Percentiles rank a stretch among this genome's conserved stretches.
Conservation (phyloP, 495 filamentous ascomycete genomes). For the Aspergillus haitiensis region DNA sequence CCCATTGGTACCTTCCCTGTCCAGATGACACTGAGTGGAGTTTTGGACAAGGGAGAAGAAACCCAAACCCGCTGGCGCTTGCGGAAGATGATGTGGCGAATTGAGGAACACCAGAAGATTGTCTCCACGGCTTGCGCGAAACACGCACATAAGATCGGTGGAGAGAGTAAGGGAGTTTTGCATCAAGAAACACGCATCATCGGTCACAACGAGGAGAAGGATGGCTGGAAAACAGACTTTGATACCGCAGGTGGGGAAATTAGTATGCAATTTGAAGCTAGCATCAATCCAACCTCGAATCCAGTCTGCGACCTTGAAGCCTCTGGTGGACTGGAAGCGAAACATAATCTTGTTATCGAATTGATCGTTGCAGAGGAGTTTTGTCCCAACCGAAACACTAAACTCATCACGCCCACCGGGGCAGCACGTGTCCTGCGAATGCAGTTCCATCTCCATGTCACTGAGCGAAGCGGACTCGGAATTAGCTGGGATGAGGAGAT, state of each 20-base stretch:
- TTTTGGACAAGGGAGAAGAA: conserved; percentile 62
- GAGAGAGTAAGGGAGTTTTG: conserved; percentile 70
- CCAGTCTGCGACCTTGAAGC: conserved; percentile 79
- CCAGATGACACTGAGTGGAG: conserved; percentile 74
- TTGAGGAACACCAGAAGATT: conserved; percentile 81
- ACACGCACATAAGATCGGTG: conserved; percentile 71
- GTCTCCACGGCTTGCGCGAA: conserved; percentile 79
- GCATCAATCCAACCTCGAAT: conserved; percentile 58
- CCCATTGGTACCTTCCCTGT: conserved; percentile 83
- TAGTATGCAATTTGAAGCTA: conserved; percentile 78
- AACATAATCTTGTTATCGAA: conserved; percentile 85
- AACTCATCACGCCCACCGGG: conserved; percentile 80
- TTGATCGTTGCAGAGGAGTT: conserved; percentile 94
- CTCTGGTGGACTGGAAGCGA: conserved; percentile 72
- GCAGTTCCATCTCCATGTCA: conserved; percentile 81
- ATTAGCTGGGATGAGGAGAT: conserved; percentile 98
- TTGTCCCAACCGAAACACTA: conserved; percentile 66
- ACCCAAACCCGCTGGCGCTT: conserved; percentile 79
- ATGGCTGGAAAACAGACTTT: conserved; percentile 97
- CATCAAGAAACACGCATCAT: conserved; percentile 77
- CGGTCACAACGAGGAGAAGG: conserved; percentile 71
- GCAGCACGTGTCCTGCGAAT: conserved; percentile 88
- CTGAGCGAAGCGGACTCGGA: conserved; percentile 81
- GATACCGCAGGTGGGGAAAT: conserved; percentile 66
- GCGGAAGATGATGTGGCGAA: conserved; percentile 86